phyloP scores from a whole-genome alignment of 75 land plant species.

The Selaginella moellendorffii region DNA sequence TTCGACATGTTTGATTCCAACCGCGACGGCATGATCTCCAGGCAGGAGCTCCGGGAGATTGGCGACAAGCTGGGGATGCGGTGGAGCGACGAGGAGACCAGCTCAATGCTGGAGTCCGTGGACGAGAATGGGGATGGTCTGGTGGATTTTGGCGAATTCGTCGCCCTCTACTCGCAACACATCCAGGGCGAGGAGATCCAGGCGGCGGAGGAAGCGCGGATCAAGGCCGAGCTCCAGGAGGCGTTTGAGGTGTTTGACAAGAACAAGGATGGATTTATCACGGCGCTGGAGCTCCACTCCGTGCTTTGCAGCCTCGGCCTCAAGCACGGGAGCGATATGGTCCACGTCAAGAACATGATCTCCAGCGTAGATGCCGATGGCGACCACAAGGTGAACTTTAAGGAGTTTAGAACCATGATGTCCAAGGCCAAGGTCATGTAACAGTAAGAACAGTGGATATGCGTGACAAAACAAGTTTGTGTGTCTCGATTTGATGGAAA shows the following conservation, averaged over 20 bases:
- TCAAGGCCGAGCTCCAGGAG: constrained; percentile 30
- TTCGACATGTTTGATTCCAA: not conserved
- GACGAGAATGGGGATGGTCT: constrained; percentile 58
- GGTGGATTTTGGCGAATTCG: constrained; percentile 53
- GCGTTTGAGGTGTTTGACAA: constrained; percentile 62
- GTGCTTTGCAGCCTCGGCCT: constrained; percentile 42
- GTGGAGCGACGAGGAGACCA: constrained; percentile 11
- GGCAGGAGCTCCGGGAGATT: not conserved
- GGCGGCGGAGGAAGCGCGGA: no score
- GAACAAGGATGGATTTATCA: constrained; percentile 48
- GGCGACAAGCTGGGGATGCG: not conserved
- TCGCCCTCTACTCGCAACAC: constrained; percentile 14
- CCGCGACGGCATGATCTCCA: not conserved
- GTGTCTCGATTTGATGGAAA: no score
- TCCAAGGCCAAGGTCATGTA: constrained; percentile 10
- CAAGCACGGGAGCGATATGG: constrained; percentile 25
- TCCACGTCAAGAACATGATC: constrained; percentile 43
- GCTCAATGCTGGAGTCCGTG: constrained; percentile 21
- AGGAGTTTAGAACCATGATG: constrained; percentile 69
- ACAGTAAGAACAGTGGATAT: no score
- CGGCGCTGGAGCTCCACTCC: constrained; percentile 35
- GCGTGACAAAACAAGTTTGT: no score
- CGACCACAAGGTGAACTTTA: constrained; percentile 45
- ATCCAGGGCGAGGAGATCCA: not conserved
- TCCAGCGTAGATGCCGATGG: constrained; percentile 50